phyloP scores from a whole-genome alignment of 129 eudicot species.

The Centaurea solstitialis region DNA sequence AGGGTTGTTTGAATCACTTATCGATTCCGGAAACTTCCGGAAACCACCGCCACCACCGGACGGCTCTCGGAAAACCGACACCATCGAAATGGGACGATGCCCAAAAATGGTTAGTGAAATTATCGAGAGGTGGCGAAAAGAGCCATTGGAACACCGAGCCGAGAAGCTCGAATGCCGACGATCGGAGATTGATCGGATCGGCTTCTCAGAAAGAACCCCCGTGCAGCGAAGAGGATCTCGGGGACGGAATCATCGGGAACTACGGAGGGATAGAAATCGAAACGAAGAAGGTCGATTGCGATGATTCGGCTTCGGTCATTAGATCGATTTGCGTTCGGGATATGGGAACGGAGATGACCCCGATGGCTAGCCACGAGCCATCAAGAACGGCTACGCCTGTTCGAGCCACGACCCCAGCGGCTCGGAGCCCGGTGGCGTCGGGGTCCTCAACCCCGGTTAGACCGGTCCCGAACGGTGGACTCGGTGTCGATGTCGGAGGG shows the following conservation, averaged over 20 bases:
- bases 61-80: conserved; percentile 83
- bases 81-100: conserved; percentile 99
- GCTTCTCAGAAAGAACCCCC: conserved; percentile 51
- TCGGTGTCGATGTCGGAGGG: conserved; percentile 37
- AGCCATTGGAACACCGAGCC: conserved; percentile 57
- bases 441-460: conserved; percentile 72
- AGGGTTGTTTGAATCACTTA: conserved; percentile 54
- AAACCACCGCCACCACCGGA: conserved; percentile 54
- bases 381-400: conserved; percentile 87
- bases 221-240: conserved; percentile 54
- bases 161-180: conserved; percentile 83
- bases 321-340: conserved; percentile 84
- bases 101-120: conserved; percentile 84
- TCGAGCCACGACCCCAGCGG: conserved; percentile 71
- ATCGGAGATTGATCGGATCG: conserved; percentile 69
- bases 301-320: conserved; percentile 56
- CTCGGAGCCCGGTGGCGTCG: conserved; percentile 69
- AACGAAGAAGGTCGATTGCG: conserved; percentile 66
- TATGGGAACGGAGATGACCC: conserved; percentile 99
- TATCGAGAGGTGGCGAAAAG: conserved; percentile 80
- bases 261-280: conserved; percentile 56
- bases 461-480: conserved; percentile 37
- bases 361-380: conserved; percentile 91
- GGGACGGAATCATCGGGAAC: conserved; percentile 21
- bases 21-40: conserved; percentile 38